Base-by-base conservation (phyloP, 257 asterid species). In the Schizonepeta tenuifolia region DNA sequence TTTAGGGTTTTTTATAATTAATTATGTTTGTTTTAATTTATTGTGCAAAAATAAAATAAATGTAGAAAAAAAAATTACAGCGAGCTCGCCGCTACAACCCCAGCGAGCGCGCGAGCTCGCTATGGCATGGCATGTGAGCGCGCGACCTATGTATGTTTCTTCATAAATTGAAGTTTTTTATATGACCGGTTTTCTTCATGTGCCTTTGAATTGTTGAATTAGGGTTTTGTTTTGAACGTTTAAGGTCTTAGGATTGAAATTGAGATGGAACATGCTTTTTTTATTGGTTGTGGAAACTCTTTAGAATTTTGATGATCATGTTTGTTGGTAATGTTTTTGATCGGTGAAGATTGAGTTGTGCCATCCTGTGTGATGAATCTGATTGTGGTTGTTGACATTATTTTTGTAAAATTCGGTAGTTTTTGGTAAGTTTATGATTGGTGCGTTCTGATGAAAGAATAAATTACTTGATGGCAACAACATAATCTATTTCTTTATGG, bases 131-230 rank as follows among this genome's bases (percentile, higher is more conserved):
- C n/a, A n/a, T n/a, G n/a, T n/a, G n/a, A n/a, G n/a, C n/a, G n/a
- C n/a, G n/a, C n/a, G 73, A 90, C 98, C 70, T 92, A 92, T 51
- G 98, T 92, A 88, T 58, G 89, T n/a, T 73, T 62, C 33, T 53
- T 57, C 18, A 50, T 15, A 43, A 1, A 40, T 36, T 74, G 28
- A 46, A 14, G 13, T 33, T 6, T 57, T 9, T 57, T 3, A 12
- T 4, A 12, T 22, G 13, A 44, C 2, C 38, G 9, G 17, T 46
- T 46, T 14, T 51, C 15, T 24, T 15, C 3, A 36, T 51, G 26
- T 21, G 10, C 61, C 59, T 6, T 26, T 40, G 17, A 35, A 13
- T 58, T 47, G 46, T 18, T 61, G 41, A 67, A 53, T 44, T 73
- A 68, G 79, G 76, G 76, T 62, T 73, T 35, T 15, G 59, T 72